phyloP scores from a whole-genome alignment of 176 grass and related monocot species.

The Cymbopogon citratus region DNA sequence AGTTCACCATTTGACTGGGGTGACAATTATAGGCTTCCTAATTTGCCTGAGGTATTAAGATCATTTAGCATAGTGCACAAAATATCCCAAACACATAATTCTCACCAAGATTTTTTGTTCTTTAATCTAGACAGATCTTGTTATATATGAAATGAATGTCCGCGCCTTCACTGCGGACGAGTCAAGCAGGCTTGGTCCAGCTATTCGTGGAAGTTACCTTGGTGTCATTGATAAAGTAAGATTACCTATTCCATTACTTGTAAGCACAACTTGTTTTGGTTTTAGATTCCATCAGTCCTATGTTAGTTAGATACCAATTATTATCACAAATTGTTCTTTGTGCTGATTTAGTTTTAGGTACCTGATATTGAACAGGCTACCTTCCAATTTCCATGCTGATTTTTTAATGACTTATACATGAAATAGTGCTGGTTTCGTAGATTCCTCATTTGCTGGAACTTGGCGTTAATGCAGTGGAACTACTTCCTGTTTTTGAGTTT shows the following conservation, averaged over 20 bases:
- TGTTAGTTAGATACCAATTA: neutral
- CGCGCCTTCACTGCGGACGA: constrained; percentile 81
- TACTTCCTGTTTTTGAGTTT: constrained; percentile 95
- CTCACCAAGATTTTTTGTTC: constrained; percentile 18
- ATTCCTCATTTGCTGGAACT: constrained; percentile 96
- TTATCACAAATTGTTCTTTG: neutral
- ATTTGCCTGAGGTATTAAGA: constrained; percentile 79
- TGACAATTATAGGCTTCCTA: constrained; percentile 68
- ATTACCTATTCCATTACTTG: neutral
- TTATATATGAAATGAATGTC: constrained; percentile 99
- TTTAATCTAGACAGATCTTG: constrained; percentile 86
- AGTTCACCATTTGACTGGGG: constrained; percentile 87
- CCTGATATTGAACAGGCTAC: neutral
- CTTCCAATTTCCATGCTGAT: constrained; percentile 16
- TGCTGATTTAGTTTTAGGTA: constrained; percentile 18
- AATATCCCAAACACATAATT: constrained; percentile 28
- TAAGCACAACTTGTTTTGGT: neutral
- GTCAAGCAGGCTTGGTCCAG: constrained; percentile 56
- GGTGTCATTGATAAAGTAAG: constrained; percentile 92
- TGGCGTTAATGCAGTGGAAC: constrained; percentile 91
- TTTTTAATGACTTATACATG: constrained; percentile 26
- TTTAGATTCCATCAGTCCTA: neutral
- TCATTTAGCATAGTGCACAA: constrained; percentile 13
- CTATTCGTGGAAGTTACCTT: constrained; percentile 81
- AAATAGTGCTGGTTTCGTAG: constrained; percentile 53